These are phyloP conservation scores for Schizophyllum commune DNA, from an alignment of 1,284 basidiomycete species.

Conservation along the genomic window DNA sequence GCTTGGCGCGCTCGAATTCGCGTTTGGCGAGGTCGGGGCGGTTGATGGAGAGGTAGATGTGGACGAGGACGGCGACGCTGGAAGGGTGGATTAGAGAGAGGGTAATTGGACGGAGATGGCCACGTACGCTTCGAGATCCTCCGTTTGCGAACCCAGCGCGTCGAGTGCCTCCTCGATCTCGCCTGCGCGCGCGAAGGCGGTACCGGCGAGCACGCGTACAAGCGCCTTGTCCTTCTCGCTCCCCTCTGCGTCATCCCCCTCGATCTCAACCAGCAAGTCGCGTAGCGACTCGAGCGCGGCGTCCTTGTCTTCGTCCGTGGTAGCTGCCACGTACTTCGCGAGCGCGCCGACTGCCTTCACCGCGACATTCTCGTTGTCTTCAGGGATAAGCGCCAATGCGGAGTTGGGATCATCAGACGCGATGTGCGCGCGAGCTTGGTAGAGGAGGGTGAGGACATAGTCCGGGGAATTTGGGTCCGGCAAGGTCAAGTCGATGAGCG, in stretches of 20 bases:
- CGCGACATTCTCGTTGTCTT: constrained; percentile 56
- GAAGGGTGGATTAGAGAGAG: background rate
- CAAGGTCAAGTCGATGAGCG: constrained; percentile 42
- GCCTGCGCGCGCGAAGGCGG: constrained; percentile 74
- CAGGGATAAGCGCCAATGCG: constrained; percentile 47
- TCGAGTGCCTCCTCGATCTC: constrained; percentile 90
- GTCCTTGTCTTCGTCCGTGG: constrained; percentile 43
- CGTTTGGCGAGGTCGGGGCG: constrained; percentile 82
- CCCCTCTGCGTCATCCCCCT: constrained; percentile 65
- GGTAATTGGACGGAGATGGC: background rate
- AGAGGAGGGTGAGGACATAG: constrained; percentile 60
- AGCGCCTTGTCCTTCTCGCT: constrained; percentile 58
- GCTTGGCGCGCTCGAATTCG: constrained; percentile 74
- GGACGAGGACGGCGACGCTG: constrained; percentile 76
- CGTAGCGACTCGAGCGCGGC: constrained; percentile 73
- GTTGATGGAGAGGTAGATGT: constrained; percentile 81
- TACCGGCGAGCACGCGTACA: constrained; percentile 75
- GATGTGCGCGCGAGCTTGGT: constrained; percentile 79
- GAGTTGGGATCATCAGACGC: constrained; percentile 60
- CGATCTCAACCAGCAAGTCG: constrained; percentile 80
- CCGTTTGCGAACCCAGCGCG: constrained; percentile 67
- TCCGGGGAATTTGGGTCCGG: constrained; percentile 60
- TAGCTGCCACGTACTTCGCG: constrained; percentile 53
- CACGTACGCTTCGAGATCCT: constrained; percentile 81
- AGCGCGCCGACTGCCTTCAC: constrained; percentile 68